These are phyloP conservation scores for Quercus variabilis DNA, from an alignment of 306 rosid genomes.

Conservation along the genomic window DNA sequence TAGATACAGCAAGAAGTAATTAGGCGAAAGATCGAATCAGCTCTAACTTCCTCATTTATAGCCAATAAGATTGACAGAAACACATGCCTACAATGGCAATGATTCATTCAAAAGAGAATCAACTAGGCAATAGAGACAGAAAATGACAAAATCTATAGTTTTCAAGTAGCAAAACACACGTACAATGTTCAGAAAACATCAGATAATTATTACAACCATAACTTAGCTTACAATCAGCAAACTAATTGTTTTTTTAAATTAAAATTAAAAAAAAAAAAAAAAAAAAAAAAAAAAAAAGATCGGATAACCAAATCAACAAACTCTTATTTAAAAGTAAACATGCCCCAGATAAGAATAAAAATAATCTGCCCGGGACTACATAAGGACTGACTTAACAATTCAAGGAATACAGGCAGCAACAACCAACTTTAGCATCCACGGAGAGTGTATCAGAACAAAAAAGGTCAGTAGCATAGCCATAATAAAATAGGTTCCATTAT, in stretches of 20 bases:
- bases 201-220: background rate
- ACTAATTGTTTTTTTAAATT: background rate
- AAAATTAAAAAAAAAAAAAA: too few relatives aligned
- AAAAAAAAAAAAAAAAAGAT: too few relatives aligned
- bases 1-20: background rate
- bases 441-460: background rate
- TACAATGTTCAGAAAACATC: background rate
- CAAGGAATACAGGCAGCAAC: background rate
- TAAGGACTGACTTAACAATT: background rate
- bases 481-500: background rate
- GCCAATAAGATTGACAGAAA: background rate
- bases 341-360: background rate
- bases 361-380: background rate
- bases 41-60: background rate
- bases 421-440: background rate
- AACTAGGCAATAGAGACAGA: slow-evolving; percentile 1
- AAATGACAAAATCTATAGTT: background rate
- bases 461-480: too few relatives aligned
- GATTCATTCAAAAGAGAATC: background rate
- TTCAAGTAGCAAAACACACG: slow-evolving; percentile 1
- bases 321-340: background rate
- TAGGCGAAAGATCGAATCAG: background rate
- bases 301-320: background rate
- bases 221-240: background rate
- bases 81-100: background rate